These are phyloP conservation scores for Jatropha multifida DNA, from an alignment of 441 rosid genomes.

Conservation along the genomic window DNA sequence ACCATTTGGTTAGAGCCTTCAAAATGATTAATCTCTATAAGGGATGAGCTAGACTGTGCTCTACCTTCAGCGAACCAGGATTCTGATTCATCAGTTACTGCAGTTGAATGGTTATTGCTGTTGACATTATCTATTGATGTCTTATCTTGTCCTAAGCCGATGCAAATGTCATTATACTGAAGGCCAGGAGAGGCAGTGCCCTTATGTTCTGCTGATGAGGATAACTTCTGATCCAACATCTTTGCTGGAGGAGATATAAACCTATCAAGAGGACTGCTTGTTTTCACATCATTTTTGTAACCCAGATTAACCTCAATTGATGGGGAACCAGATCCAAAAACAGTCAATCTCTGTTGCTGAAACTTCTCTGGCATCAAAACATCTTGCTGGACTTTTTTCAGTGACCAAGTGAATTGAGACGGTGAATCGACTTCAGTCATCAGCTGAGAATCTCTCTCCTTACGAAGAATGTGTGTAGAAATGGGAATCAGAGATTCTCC, in stretches of 20 bases:
- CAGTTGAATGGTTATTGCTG: conserved; percentile 27
- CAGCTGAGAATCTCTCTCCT: conserved; percentile 31
- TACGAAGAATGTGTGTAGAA: conserved; percentile 20
- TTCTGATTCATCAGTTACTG: conserved; percentile 19
- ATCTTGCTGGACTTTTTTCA: conserved; percentile 29
- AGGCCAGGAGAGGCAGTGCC: conserved; percentile 28
- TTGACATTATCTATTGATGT: conserved; percentile 25
- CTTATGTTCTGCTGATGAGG: conserved; percentile 29
- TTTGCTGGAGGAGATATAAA: conserved; percentile 38
- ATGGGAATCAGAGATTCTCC: conserved; percentile 24
- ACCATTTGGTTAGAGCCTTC: conserved; percentile 20
- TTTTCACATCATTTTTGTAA: conserved; percentile 25
- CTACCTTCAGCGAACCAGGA: conserved; percentile 19
- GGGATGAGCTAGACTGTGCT: conserved; percentile 23
- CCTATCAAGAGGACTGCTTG: conserved; percentile 28
- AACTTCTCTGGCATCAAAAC: conserved; percentile 24
- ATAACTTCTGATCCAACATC: conserved; percentile 33
- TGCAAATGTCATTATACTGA: conserved; percentile 26
- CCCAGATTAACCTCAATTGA: conserved; percentile 22
- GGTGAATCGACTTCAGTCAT: conserved; percentile 29
- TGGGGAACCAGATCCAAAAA: conserved; percentile 28
- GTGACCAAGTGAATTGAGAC: conserved; percentile 25
- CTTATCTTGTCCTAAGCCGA: conserved; percentile 31
- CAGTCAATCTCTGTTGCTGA: conserved; percentile 10
- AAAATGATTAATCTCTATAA: conserved; percentile 18